Base-by-base conservation (phyloP, 768 basidiomycete species). In the Tricholoma bakamatsutake region DNA sequence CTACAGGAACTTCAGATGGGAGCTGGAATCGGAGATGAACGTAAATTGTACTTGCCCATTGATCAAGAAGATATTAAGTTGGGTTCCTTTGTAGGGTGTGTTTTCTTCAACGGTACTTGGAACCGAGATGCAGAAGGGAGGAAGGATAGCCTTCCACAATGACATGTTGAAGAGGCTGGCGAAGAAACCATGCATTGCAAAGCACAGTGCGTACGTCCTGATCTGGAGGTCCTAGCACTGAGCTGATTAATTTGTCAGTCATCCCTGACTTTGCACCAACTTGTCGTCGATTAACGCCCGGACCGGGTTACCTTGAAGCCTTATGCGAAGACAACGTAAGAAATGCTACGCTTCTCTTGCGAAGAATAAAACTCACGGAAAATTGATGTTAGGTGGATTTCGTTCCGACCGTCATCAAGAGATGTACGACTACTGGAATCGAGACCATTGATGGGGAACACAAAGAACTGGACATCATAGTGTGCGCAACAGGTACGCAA, bases 231-330 rank as follows among this genome's bases (percentile, higher is more conserved):
- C 7, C 17, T 12, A 28, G 7, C 10, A 30, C 24, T 3, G 13
- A 24, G 28, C 30, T 28, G 39, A 33, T 11, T n/a, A 54, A 50
- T 39, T 12, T 24, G 30, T 56, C 46, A 83, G 81, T 85, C n/a
- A 72, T 84, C 24, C 83, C 85, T 11, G 70, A 79, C 46, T 87
- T 85, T 59, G 70, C 77, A 5, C 77, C 84, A 13, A 76, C 71
- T 4, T 88, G 84, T 67, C 74, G 84, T 27, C 74, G 85, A n/a
- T 66, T 86, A 48, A 88, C 86, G 0, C 83, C 84, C 1, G 85
- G 84, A 0, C 82, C 82, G 9, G 84, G 85, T 5, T 88, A 84
- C 63, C 74, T 87, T 31, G 83, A 87, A 60, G 81, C 85, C 0
- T 68, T 87, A 2, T 81, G 79, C 56, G 75, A 80, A 67, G 80